Conservation (phyloP, 2,329 filamentous ascomycete genomes). For the Xylaria sp. region DNA sequence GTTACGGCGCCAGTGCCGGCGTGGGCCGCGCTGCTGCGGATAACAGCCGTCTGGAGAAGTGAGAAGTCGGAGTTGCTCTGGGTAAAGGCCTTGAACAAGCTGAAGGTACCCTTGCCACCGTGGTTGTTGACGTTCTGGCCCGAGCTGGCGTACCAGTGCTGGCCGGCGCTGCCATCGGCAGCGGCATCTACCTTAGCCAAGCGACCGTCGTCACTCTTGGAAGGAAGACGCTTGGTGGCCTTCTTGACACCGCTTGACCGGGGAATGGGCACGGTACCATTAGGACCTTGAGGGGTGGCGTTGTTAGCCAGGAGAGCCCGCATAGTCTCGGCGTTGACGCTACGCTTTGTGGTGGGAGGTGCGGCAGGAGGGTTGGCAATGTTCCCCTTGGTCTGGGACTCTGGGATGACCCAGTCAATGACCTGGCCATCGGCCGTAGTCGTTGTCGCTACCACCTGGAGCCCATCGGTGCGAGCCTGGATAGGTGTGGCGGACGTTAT, state of each 20-base stretch:
- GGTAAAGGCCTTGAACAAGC: conserved; percentile 34
- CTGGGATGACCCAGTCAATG: conserved; percentile 35
- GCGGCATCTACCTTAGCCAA: conserved; percentile 15
- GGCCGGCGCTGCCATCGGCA: conserved; percentile 12
- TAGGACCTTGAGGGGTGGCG: conserved; percentile 28
- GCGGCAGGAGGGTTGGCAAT: conserved; percentile 28
- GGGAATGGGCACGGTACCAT: conserved; percentile 35
- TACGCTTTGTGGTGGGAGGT: conserved; percentile 21
- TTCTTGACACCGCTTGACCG: conserved; percentile 13
- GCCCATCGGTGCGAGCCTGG: conserved; percentile 8
- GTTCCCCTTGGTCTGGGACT: conserved; percentile 25
- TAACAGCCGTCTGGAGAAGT: conserved; percentile 36
- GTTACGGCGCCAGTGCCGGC: conserved; percentile 12
- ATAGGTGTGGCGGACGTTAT: conserved; percentile 29
- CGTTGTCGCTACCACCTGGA: conserved; percentile 33
- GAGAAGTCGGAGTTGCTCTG: conserved; percentile 34
- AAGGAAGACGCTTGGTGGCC: conserved; percentile 31
- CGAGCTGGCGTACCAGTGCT: conserved; percentile 38
- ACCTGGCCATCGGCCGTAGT: conserved; percentile 32
- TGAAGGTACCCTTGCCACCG: conserved; percentile 37
- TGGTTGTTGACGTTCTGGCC: conserved; percentile 33
- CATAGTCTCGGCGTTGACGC: not conserved
- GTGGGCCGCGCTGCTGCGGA: conserved; percentile 26
- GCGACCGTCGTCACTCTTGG: conserved; percentile 2
- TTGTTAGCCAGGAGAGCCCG: conserved; percentile 19